Conservation (phyloP, 352 stramenopile genomes). For the Globisporangium apiculatum region DNA sequence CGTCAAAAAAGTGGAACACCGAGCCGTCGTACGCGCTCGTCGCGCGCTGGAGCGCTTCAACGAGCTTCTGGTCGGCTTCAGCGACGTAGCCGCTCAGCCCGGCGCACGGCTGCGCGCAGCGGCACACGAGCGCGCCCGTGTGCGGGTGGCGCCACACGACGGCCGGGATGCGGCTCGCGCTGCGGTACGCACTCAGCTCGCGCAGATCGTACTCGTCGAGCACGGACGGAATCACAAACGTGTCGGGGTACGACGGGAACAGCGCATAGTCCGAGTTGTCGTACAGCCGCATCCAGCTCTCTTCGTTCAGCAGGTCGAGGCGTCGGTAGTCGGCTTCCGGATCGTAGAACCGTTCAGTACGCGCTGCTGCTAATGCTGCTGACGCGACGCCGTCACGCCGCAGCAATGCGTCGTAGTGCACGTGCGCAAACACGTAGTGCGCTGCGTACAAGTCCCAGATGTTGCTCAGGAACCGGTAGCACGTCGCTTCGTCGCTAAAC, state of each 20-base stretch:
- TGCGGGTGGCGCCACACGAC: conserved; percentile 91
- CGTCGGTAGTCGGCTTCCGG: conserved; percentile 75
- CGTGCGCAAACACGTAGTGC: conserved; percentile 69
- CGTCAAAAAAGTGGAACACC: conserved; percentile 85
- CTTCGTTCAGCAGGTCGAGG: conserved; percentile 70
- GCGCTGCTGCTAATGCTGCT: conserved; percentile 42
- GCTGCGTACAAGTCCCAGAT: conserved; percentile 68
- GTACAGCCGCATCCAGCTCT: conserved; percentile 77
- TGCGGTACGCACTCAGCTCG: conserved; percentile 89
- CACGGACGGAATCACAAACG: conserved; percentile 90
- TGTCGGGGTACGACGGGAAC: conserved; percentile 92
- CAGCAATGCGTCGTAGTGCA: conserved; percentile 63
- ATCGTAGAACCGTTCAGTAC: conserved; percentile 54
- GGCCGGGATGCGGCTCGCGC: conserved; percentile 89
- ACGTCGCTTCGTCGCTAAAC: conserved; percentile 77
- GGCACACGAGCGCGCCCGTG: conserved; percentile 86
- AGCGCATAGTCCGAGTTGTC: conserved; percentile 86
- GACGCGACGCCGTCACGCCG: conserved; percentile 27
- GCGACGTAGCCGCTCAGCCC: conserved; percentile 78
- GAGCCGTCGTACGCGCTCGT: conserved; percentile 48
- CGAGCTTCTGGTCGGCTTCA: conserved; percentile 76
- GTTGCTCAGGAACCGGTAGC: conserved; percentile 64
- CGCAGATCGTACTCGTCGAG: conserved; percentile 89
- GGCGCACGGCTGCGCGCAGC: conserved; percentile 80
- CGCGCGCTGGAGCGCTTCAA: conserved; percentile 60